A percentile compares a stretch with the other conserved stretches of the same genome.
phyloP scores from a whole-genome alignment of 2,329 filamentous ascomycete species.

The Fonsecaea nubica region DNA sequence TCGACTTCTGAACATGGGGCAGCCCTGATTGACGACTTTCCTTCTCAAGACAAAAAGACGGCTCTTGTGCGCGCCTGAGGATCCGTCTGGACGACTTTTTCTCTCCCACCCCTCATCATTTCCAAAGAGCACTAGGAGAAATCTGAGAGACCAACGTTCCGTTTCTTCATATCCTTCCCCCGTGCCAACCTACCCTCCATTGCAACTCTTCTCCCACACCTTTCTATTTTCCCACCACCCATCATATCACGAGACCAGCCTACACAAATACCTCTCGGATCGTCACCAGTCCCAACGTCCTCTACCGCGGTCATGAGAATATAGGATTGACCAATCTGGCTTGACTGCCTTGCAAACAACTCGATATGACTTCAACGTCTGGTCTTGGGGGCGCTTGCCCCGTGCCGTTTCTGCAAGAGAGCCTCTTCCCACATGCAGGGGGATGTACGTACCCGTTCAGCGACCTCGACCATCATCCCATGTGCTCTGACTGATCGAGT shows the following conservation, averaged over 20 bases:
- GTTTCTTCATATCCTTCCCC: conserved; percentile 29
- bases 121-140: conserved; percentile 15
- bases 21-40: conserved; percentile 31
- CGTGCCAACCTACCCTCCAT: conserved; percentile 25
- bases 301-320: conserved; percentile 32
- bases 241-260: conserved; percentile 17
- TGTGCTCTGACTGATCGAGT: conserved; percentile 43
- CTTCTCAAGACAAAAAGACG: conserved; percentile 25
- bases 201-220: conserved; percentile 21
- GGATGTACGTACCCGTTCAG: conserved; percentile 66
- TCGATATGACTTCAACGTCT: conserved; percentile 29
- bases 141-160: conserved; percentile 4
- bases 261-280: conserved; percentile 6
- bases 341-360: conserved; percentile 23
- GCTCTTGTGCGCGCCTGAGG: conserved; percentile 24
- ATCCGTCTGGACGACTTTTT: conserved; percentile 14
- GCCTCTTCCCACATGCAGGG: conserved; percentile 63
- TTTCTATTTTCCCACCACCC: not conserved
- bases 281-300: conserved; percentile 6
- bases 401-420: conserved; percentile 71
- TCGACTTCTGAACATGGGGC: conserved; percentile 26
- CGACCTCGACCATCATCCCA: conserved; percentile 11
- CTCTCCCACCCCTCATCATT: conserved; percentile 17
- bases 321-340: conserved; percentile 28
- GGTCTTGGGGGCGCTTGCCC: conserved; percentile 62